These are phyloP conservation scores for Dictyostelium discoideum DNA, from an alignment of 78 protist species.

Conservation along the genomic window dicty_2.7 NC_007089.4:779001-779500, in stretches of 20 bases:
- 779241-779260: neutral
- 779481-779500: conserved; percentile 79
- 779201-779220: neutral
- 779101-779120: neutral
- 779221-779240: neutral
- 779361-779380: no score
- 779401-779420: no score
- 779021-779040: no score
- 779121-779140: neutral
- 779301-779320: neutral
- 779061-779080: neutral
- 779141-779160: neutral
- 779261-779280: neutral
- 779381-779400: no score
- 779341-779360: no score
- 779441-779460: neutral
- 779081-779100: neutral
- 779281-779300: neutral
- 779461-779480: conserved; percentile 5
- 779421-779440: neutral
- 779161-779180: neutral
- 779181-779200: neutral
- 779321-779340: no score
- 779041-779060: no score
- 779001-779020: no score